These are phyloP conservation scores for Colletotrichum cereale DNA, from an alignment of 2,329 filamentous ascomycete species.

Conservation along the genomic window DNA sequence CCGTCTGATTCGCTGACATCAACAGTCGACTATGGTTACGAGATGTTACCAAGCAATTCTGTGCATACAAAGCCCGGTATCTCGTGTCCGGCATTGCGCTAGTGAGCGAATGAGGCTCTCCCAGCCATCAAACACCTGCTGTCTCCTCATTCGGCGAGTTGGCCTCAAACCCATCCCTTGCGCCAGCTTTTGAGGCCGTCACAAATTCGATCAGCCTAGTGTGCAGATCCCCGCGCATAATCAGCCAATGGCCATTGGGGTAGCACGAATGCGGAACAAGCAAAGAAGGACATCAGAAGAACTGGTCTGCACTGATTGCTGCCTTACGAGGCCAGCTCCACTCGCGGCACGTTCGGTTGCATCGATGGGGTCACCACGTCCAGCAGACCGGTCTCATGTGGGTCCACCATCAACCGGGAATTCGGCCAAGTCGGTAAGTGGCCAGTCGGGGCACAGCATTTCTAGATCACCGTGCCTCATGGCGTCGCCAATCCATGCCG, in stretches of 20 bases:
- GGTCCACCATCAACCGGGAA: conserved; percentile 29
- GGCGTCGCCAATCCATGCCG: conserved; percentile 37
- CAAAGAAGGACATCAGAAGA: conserved; percentile 5
- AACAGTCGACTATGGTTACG: conserved; percentile 19
- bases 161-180: conserved; percentile 35
- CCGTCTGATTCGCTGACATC: conserved; percentile 29
- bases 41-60: conserved; percentile 14
- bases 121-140: not conserved
- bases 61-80: conserved; percentile 16
- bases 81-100: conserved; percentile 11
- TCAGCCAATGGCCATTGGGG: conserved; percentile 27
- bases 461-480: conserved; percentile 30
- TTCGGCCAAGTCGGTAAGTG: conserved; percentile 37
- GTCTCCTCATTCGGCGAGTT: conserved; percentile 10
- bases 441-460: conserved; percentile 40
- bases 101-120: conserved; percentile 13
- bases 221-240: conserved; percentile 36
- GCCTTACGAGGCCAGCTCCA: conserved; percentile 40
- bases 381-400: conserved; percentile 35
- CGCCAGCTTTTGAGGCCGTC: conserved; percentile 32
- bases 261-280: conserved; percentile 23
- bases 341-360: conserved; percentile 14
- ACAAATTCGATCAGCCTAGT: conserved; percentile 27
- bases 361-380: conserved; percentile 23
- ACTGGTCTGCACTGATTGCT: conserved; percentile 19